These are phyloP conservation scores for Amesomyces nigricolor DNA, from an alignment of 2,329 filamentous ascomycete species.

Conservation along the genomic window DNA sequence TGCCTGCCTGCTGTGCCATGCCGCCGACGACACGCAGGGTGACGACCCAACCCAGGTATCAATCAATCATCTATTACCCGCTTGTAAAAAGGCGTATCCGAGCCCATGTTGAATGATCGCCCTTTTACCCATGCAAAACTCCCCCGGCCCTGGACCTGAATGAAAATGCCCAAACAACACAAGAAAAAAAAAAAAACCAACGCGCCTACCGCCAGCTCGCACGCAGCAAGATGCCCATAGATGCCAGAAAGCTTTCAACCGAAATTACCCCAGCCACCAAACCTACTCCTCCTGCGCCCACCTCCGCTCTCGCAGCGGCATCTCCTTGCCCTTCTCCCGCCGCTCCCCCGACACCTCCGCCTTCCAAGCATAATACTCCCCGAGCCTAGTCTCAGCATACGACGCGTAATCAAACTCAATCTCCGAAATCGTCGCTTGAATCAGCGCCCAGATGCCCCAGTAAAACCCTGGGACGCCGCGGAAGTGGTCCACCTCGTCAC, in stretches of 20 bases:
- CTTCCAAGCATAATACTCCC: conserved; percentile 93
- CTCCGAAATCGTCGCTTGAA: conserved; percentile 87
- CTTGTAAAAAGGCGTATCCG: conserved; percentile 10
- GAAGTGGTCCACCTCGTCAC: conserved; percentile 77
- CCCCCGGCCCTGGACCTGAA: neutral
- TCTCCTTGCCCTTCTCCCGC: conserved; percentile 45
- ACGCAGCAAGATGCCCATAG: neutral
- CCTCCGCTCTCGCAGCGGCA: conserved; percentile 69
- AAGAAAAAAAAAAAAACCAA: neutral
- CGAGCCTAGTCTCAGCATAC: conserved; percentile 79
- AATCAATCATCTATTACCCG: neutral
- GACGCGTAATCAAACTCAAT: conserved; percentile 96
- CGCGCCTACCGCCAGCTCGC: neutral
- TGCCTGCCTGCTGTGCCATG: neutral
- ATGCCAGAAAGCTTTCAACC: neutral
- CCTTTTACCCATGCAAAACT: conserved; percentile 16
- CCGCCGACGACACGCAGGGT: neutral
- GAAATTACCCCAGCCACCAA: neutral
- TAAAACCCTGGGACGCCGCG: conserved; percentile 84
- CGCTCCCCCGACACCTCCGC: conserved; percentile 63
- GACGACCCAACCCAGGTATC: conserved; percentile 7
- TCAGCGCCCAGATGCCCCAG: conserved; percentile 93
- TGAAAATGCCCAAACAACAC: neutral
- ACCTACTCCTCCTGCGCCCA: conserved; percentile 58
- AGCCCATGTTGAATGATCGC: conserved; percentile 27